phyloP scores from a whole-genome alignment of 1,139 yeast species.

The Sugiyamaella castrensis region DNA sequence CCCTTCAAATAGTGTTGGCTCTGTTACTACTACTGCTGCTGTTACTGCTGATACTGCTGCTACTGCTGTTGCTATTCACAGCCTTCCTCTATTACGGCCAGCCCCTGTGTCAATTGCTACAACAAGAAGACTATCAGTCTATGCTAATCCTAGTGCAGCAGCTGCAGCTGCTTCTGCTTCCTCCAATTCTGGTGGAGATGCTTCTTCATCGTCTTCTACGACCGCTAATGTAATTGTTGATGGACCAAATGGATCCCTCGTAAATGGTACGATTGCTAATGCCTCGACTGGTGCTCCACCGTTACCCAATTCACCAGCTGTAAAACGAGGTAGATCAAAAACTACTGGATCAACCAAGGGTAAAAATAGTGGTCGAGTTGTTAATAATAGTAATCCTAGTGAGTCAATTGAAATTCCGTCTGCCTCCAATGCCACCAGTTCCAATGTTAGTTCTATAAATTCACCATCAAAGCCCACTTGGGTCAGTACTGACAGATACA shows the following conservation, averaged over 20 bases:
- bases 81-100: background rate
- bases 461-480: conserved; percentile 18
- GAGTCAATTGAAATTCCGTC: background rate
- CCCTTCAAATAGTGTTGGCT: too few species aligned
- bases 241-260: background rate
- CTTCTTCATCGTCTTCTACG: background rate
- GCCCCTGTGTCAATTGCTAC: conserved; percentile 1
- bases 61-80: background rate
- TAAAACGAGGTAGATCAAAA: background rate
- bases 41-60: background rate
- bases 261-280: conserved; percentile 8
- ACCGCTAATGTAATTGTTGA: too few species aligned
- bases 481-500: conserved; percentile 30
- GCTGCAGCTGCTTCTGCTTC: conserved; percentile 9
- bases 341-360: background rate
- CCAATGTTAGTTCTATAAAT: background rate
- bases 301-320: background rate
- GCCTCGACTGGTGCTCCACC: conserved; percentile 9
- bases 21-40: background rate
- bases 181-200: background rate
- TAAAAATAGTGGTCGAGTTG: too few species aligned
- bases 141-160: conserved; percentile 6
- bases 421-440: background rate
- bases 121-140: conserved; percentile 1
- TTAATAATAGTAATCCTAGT: too few species aligned